Base-by-base conservation (phyloP, 495 filamentous ascomycete genomes). In the Aspergillus saccharolyticus region DNA sequence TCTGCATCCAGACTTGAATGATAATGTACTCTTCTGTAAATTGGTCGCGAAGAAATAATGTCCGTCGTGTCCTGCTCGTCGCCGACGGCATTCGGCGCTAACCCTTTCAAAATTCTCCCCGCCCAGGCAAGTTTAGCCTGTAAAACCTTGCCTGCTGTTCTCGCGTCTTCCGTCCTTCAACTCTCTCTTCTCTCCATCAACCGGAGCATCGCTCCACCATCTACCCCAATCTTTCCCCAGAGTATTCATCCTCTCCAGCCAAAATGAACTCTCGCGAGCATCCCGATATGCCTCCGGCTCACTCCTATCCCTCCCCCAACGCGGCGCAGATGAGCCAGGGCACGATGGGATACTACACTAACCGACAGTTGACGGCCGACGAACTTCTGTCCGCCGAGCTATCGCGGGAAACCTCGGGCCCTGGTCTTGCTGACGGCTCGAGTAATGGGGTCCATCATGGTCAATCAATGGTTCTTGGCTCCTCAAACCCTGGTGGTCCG, bases 221-320 rank as follows among this genome's bases (percentile, higher is more conserved):
- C 71, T 48, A 60, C 65, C 66, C 59, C 54, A 61, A 61, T 63
- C 53, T 47, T 47, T 17, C 47, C 20, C 20, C 44, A 46, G 42
- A 20, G 54, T 60, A 59, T 53, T 42, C 44, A 55, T 57, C 48
- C 21, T 28, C n/a, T 56, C 54, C 53, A 33, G 45, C 33, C 61
- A 53, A 50, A 24, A 78, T 78, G 76, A 78, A 78, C 60, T 67
- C 73, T 28, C 74, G 76, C 59, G 74, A 78, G 58, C 73, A 76
- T 48, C 71, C 73, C 53, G 76, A 78, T 58, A 72, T 78, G 74
- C 73, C 74, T 72, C 70, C 74, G 66, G 67, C 68, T 25, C 67
- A 69, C n/a, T 78, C 76, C 20, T 78, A 78, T 50, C 74, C 76
- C 7, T 78, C 75, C n/a, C 74, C 75, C 50, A 77, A 78, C 58